phyloP scores from a whole-genome alignment of 2,329 filamentous ascomycete species.

The Apiospora rasikravindrae region DNA sequence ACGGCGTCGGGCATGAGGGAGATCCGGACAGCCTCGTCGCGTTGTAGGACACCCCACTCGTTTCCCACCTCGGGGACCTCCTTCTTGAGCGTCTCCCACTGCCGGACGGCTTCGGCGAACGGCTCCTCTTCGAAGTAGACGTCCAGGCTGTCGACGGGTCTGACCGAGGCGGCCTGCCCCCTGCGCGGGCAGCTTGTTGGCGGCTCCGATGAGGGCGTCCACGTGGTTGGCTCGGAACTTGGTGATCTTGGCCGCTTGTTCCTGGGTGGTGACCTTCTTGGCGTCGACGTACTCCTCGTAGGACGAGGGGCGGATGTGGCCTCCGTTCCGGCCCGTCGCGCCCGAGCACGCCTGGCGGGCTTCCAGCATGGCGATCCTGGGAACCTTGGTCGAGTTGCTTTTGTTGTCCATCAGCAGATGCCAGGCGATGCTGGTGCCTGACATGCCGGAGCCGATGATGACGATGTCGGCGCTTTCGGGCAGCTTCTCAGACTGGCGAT shows the following conservation, averaged over 20 bases:
- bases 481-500: conserved; percentile 36
- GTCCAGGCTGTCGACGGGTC: conserved; percentile 54
- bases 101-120: conserved; percentile 23
- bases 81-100: conserved; percentile 39
- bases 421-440: conserved; percentile 48
- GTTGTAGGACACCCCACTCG: conserved; percentile 30
- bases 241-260: conserved; percentile 46
- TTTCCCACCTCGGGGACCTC: conserved; percentile 41
- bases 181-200: conserved; percentile 40
- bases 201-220: conserved; percentile 35
- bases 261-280: conserved; percentile 19
- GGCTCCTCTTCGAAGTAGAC: conserved; percentile 44
- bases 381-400: not conserved
- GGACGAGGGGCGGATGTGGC: conserved; percentile 53
- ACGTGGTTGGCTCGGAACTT: conserved; percentile 52
- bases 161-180: conserved; percentile 42
- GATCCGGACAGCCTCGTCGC: not conserved
- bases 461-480: conserved; percentile 29
- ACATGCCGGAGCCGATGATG: conserved; percentile 53
- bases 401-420: not conserved
- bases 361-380: conserved; percentile 53
- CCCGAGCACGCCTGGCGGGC: conserved; percentile 55
- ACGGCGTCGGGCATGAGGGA: not conserved
- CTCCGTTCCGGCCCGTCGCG: conserved; percentile 60
- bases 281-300: conserved; percentile 45